Evolutionary conservation across 2,329 filamentous ascomycete species (phyloP), one percentile per base, ranked within the genome.

Genomic region (Sporothrix protearum): DNA sequence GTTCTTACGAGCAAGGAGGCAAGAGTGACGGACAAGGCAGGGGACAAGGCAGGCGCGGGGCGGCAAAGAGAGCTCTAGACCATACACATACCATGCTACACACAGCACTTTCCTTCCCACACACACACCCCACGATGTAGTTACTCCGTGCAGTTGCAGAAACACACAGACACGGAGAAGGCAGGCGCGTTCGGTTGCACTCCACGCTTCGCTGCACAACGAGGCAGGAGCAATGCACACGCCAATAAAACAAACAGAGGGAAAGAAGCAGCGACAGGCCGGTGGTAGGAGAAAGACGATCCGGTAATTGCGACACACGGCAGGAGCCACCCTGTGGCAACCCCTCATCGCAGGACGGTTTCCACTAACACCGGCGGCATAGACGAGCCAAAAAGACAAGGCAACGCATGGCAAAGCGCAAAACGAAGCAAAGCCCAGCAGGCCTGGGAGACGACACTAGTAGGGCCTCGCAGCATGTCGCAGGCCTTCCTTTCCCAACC

Each of bases 261-360:
- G 19, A 22, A 16, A 36, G 22, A 57, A 69, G 30, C 33, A 55
- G 30, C 22, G 28, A 14, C 12, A 45, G 59, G 33, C 39, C 51
- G 53, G 66, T 19, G 47, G 57, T 19, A 53, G 67, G 55, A 42
- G 71, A 42, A 61, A 51, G 68, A 63, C 63, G 64, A 71, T 70
- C 69, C 55, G 59, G 69, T 69, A 68, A 42, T 64, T 70, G 72
- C 67, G 70, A 73, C 70, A 68, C 69, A 53, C 67, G 71, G 71
- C 69, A 72, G 55, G 71, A 59, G 63, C 71, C 47, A 73, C 73
- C 69, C 69, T 57, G 67, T 47, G 25, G 30, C 59, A 57, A 39
- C 39, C 70, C 61, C 61, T 67, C 36, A 61, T 68, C 53, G 59
- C 63, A 68, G 49, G 45, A 45, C 47, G 33, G 73, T 73, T 74